Evolutionary conservation across 768 basidiomycete genomes (phyloP).

Genomic region (Auricularia cornea): DNA sequence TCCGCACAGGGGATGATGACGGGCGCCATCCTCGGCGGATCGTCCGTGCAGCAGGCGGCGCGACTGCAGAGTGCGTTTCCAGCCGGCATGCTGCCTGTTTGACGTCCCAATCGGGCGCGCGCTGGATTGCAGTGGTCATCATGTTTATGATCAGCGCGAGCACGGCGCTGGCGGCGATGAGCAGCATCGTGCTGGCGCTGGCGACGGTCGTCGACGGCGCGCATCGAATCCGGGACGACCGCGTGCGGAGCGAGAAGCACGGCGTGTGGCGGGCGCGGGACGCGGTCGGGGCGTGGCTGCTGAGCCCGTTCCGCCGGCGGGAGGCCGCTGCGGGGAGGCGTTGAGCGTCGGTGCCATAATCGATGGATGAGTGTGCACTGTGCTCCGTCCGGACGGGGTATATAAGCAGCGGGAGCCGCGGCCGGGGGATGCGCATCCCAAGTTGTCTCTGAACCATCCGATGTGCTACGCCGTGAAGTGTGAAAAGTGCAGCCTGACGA

Average conservation of each 20-base stretch:
- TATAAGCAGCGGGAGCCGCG: no score
- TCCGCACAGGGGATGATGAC: slow-evolving; percentile 69
- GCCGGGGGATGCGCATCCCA: no score
- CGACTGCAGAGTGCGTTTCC: slow-evolving; percentile 53
- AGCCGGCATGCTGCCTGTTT: neutral
- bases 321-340: no score
- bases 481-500: slow-evolving; percentile 36
- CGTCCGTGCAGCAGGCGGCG: slow-evolving; percentile 77
- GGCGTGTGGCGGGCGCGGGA: slow-evolving; percentile 23
- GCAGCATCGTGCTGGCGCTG: slow-evolving; percentile 53
- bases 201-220: slow-evolving; percentile 58
- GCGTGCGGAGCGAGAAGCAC: slow-evolving; percentile 38
- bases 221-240: slow-evolving; percentile 54
- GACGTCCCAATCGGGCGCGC: neutral
- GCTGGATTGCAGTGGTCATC: slow-evolving; percentile 51
- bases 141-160: slow-evolving; percentile 88
- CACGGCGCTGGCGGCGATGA: slow-evolving; percentile 61
- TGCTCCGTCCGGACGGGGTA: no score
- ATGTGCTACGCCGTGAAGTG: no score
- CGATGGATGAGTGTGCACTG: no score
- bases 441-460: no score
- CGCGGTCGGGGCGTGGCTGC: neutral
- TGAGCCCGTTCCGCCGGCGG: no score
- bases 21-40: slow-evolving; percentile 80
- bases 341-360: no score